These are phyloP conservation scores for Ottelia alismoides DNA, from an alignment of 106 monocot genomes.

Conservation along the genomic window DNA sequence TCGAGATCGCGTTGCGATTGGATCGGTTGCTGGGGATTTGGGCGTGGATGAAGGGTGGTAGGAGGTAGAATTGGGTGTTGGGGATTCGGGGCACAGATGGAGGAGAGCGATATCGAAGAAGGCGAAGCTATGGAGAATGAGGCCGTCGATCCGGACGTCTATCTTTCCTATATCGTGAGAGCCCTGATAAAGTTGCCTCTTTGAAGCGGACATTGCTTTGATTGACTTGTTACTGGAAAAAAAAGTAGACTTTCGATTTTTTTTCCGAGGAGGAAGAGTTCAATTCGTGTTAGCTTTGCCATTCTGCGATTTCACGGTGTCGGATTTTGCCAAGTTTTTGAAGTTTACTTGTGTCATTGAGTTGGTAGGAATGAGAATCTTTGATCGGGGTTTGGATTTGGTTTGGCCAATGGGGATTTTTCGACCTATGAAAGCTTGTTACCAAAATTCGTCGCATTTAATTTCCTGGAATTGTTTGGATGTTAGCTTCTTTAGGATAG, in stretches of 20 bases:
- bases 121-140: slow-evolving; percentile 2
- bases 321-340: too few species aligned
- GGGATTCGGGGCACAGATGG: neutral
- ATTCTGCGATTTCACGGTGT: neutral
- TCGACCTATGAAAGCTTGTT: neutral
- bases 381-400: too few species aligned
- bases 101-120: slow-evolving; percentile 18
- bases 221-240: neutral
- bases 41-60: neutral
- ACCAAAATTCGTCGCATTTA: neutral
- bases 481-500: neutral
- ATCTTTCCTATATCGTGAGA: slow-evolving; percentile 17
- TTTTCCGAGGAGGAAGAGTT: neutral
- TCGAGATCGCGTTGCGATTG: neutral
- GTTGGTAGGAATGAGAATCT: too few species aligned
- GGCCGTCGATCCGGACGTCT: slow-evolving; percentile 9
- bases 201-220: neutral
- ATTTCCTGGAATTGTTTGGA: neutral
- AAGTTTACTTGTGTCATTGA: too few species aligned
- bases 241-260: neutral
- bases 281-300: neutral
- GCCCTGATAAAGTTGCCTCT: neutral
- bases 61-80: neutral
- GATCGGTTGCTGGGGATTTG: slow-evolving; percentile 5
- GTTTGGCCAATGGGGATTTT: neutral